These are phyloP conservation scores for Cutaneotrichosporon cutaneum DNA, from an alignment of 1,284 basidiomycete genomes.

Conservation along the genomic window DNA sequence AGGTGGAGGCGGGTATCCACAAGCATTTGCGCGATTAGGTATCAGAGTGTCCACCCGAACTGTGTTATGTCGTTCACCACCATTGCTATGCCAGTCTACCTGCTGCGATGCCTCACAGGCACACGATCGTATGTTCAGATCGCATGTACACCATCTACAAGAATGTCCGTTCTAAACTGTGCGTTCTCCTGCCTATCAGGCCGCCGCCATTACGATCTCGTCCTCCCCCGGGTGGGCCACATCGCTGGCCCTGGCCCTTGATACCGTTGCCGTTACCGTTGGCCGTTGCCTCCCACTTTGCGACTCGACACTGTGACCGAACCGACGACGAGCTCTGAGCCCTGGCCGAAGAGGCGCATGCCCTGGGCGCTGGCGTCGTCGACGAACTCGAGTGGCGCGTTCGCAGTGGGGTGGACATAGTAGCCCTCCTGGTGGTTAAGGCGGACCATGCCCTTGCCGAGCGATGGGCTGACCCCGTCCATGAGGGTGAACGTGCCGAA, in stretches of 20 bases:
- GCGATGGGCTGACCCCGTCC: background rate
- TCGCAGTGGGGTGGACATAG: background rate
- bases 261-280: background rate
- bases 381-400: background rate
- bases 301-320: background rate
- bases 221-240: too few relatives aligned
- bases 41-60: too few relatives aligned
- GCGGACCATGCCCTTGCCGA: background rate
- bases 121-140: too few relatives aligned
- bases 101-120: too few relatives aligned
- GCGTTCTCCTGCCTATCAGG: too few relatives aligned
- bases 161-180: too few relatives aligned
- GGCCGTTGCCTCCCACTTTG: background rate
- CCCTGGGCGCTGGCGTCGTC: background rate
- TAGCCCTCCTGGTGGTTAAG: slow-evolving; percentile 3
- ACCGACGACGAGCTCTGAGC: background rate
- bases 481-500: slow-evolving; percentile 12
- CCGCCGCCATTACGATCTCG: too few relatives aligned
- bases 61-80: too few relatives aligned
- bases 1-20: too few relatives aligned
- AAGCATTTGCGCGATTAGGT: too few relatives aligned
- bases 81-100: too few relatives aligned
- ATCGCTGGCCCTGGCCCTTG: background rate
- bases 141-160: too few relatives aligned
- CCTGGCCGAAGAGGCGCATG: slow-evolving; percentile 2